phyloP scores from a whole-genome alignment of 1,284 basidiomycete genomes.

The Moesziomyces globuligerus region DNA sequence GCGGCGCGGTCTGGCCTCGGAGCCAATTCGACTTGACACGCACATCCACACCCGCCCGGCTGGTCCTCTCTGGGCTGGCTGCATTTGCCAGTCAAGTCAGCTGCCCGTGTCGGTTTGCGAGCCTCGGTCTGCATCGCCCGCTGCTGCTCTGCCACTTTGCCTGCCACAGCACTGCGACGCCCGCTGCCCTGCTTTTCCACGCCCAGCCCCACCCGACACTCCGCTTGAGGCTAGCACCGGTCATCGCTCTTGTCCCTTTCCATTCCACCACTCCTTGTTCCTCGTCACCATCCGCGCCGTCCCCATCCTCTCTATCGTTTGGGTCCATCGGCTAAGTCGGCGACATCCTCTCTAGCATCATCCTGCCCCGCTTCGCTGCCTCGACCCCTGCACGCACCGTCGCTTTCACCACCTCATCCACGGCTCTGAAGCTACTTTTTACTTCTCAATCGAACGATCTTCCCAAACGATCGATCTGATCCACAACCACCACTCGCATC shows the following conservation, averaged over 20 bases:
- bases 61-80: too few relatives aligned
- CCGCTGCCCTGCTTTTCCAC: background rate
- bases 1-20: too few relatives aligned
- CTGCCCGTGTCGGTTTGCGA: background rate
- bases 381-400: background rate
- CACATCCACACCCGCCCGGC: background rate
- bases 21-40: slow-evolving; percentile 1
- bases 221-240: background rate
- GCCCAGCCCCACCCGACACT: background rate
- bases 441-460: slow-evolving; percentile 6
- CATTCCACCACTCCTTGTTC: background rate
- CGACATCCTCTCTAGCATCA: background rate
- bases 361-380: background rate
- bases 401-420: background rate
- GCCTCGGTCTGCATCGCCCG: background rate
- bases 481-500: too few relatives aligned
- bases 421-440: background rate
- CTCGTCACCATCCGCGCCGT: background rate
- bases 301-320: background rate
- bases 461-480: too few relatives aligned
- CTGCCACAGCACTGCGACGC: background rate
- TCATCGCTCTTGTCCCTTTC: too few relatives aligned
- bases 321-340: background rate
- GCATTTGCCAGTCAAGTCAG: background rate
- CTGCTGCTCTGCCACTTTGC: background rate